phyloP scores from a whole-genome alignment of 768 basidiomycete genomes.

The Panellus pusillus region DNA sequence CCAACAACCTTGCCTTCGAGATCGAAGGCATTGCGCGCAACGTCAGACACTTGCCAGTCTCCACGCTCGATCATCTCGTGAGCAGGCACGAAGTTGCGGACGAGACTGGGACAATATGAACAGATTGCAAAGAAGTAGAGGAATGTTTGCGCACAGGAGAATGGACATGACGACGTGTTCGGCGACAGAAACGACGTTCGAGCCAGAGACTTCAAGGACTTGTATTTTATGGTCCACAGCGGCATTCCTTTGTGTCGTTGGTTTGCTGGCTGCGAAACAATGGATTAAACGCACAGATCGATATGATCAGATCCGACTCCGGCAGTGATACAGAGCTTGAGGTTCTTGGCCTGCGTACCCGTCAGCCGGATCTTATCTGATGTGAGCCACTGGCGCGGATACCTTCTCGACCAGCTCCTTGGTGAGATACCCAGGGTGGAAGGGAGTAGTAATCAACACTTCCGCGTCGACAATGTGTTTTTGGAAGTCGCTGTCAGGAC shows the following conservation, averaged over 20 bases:
- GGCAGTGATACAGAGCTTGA: constrained; percentile 88
- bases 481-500: constrained; percentile 76
- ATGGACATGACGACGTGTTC: constrained; percentile 93
- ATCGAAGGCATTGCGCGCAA: constrained; percentile 84
- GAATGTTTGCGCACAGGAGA: constrained; percentile 42
- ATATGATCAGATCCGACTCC: constrained; percentile 91
- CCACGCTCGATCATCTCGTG: constrained; percentile 89
- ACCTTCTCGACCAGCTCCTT: constrained; percentile 70
- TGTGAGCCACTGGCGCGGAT: constrained; percentile 6
- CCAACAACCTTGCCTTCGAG: constrained; percentile 91
- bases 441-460: constrained; percentile 80
- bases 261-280: too few relatives aligned
- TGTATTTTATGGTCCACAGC: constrained; percentile 79
- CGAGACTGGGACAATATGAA: constrained; percentile 42
- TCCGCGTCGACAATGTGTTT: constrained; percentile 81
- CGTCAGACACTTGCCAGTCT: constrained; percentile 83
- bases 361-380: constrained; percentile 4
- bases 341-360: constrained; percentile 68
- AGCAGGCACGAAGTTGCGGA: constrained; percentile 86
- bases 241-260: constrained; percentile 45
- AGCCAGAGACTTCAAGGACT: constrained; percentile 85
- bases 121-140: not conserved
- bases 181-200: constrained; percentile 88
- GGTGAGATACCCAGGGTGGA: constrained; percentile 86
- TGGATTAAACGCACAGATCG: constrained; percentile 47